phyloP scores from a whole-genome alignment of 2,329 filamentous ascomycete species.

The Lasiodiplodia citricola region DNA sequence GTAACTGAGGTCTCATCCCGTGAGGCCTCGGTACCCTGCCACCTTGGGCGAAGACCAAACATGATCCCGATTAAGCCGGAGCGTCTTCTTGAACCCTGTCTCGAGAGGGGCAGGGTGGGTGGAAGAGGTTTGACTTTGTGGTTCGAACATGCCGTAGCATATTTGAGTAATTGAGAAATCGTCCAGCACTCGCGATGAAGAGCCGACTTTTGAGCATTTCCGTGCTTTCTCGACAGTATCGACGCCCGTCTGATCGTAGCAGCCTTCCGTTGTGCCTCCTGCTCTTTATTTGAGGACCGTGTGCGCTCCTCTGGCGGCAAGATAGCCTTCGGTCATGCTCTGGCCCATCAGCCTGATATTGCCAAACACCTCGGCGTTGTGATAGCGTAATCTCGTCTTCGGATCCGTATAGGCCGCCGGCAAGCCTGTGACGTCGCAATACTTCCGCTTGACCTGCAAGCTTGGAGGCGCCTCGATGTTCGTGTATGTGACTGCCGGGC shows the following conservation, averaged over 20 bases:
- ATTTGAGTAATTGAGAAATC: too few species aligned
- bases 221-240: background rate
- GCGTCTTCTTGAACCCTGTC: constrained; percentile 82
- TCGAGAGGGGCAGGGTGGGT: constrained; percentile 83
- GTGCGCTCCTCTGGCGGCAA: constrained; percentile 89
- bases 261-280: background rate
- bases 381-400: constrained; percentile 91
- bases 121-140: constrained; percentile 96
- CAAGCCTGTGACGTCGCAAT: constrained; percentile 94
- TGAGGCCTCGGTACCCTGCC: constrained; percentile 85
- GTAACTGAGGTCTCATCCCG: constrained; percentile 63
- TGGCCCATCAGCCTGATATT: constrained; percentile 81
- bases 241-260: background rate
- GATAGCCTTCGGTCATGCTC: constrained; percentile 82
- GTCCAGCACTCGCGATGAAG: background rate
- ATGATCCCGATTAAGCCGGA: constrained; percentile 99
- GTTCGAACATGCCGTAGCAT: constrained; percentile 68
- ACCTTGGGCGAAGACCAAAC: constrained; percentile 72
- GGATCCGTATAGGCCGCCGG: constrained; percentile 92
- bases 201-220: background rate
- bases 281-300: constrained; percentile 80
- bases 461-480: constrained; percentile 96
- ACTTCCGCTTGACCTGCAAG: constrained; percentile 77
- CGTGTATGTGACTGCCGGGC: constrained; percentile 81
- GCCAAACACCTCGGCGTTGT: constrained; percentile 89